Evolutionary conservation across 495 filamentous ascomycete genomes (phyloP).

Genomic region (Penicillium daleae): DNA sequence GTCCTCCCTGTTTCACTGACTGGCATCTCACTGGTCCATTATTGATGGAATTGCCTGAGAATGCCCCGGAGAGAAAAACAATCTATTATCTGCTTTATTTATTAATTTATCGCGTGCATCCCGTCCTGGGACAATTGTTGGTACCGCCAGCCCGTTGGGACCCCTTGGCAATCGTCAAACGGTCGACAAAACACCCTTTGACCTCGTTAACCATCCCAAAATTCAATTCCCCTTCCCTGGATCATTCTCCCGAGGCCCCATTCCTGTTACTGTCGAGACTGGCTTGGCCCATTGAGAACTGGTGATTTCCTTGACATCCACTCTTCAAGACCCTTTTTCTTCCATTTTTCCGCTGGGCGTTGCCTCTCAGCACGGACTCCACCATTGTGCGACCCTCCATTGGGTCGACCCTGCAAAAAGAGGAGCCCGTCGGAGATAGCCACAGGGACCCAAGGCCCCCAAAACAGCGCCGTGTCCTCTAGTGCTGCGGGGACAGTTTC

Average conservation of each 20-base stretch:
- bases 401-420: conserved; percentile 15
- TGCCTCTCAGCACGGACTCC: conserved; percentile 11
- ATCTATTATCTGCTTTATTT: not conserved
- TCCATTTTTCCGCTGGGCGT: conserved; percentile 3
- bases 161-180: conserved; percentile 2
- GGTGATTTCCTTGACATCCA: conserved; percentile 1
- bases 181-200: not conserved
- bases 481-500: conserved; percentile 33
- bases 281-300: not conserved
- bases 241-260: conserved; percentile 1
- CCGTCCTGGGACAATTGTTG: not conserved
- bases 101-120: conserved; percentile 2
- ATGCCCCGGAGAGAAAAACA: conserved; percentile 14
- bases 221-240: conserved; percentile 3
- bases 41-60: conserved; percentile 9
- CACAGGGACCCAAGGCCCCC: conserved; percentile 10
- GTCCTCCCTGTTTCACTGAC: conserved; percentile 20
- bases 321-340: conserved; percentile 19
- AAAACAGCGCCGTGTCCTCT: conserved; percentile 16
- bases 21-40: conserved; percentile 17
- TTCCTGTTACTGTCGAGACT: not conserved
- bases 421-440: conserved; percentile 12
- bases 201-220: not conserved
- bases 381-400: conserved; percentile 4
- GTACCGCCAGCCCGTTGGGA: not conserved